Conservation (phyloP, 179 eudicot genomes). For the Silene coronaria region DNA sequence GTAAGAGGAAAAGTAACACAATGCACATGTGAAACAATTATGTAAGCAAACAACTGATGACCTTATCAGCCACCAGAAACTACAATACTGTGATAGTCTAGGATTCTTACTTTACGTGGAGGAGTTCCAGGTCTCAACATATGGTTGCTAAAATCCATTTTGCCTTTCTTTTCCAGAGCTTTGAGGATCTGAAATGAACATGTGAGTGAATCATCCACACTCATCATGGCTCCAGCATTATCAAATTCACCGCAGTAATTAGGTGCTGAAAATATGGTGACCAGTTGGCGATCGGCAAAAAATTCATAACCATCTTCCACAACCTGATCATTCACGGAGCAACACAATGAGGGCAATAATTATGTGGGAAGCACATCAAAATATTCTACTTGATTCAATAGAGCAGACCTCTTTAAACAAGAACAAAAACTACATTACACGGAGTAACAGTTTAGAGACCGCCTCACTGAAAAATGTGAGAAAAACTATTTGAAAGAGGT, state of each 20-base stretch:
- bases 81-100: background rate
- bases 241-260: too few species aligned
- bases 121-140: constrained; percentile 71
- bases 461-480: too few species aligned
- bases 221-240: constrained; percentile 79
- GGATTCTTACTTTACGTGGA: constrained; percentile 57
- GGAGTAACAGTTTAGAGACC: too few species aligned
- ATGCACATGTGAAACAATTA: too few species aligned
- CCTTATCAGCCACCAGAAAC: too few species aligned
- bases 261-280: constrained; percentile 39
- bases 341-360: background rate
- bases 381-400: background rate
- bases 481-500: too few species aligned
- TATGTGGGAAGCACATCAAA: background rate
- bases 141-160: constrained; percentile 48
- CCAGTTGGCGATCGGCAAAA: constrained; percentile 66
- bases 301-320: constrained; percentile 84
- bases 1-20: too few species aligned
- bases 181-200: constrained; percentile 79
- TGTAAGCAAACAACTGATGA: too few species aligned
- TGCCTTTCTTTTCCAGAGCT: constrained; percentile 73
- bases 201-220: constrained; percentile 68
- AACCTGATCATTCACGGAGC: constrained; percentile 38
- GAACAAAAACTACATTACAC: too few species aligned
- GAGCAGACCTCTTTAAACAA: background rate